A percentile compares a stretch with the other conserved stretches of the same genome.
Conservation (phyloP, 2,329 filamentous ascomycete species). For the Lizonia empirigonia region DNA sequence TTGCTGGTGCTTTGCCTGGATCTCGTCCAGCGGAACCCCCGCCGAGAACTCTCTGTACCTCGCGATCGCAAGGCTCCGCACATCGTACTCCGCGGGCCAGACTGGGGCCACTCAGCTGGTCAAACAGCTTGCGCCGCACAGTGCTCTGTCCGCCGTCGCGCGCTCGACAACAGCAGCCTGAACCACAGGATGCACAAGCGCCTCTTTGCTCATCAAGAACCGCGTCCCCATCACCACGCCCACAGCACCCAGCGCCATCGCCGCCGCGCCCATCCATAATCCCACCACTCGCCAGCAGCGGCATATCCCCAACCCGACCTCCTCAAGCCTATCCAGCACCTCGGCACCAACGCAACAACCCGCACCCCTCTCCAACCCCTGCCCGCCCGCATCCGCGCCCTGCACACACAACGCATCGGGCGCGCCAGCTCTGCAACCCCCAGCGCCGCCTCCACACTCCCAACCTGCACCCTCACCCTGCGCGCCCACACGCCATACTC, state of each 20-base stretch:
- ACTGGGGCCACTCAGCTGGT: slow-evolving; percentile 61
- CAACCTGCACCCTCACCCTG: slow-evolving; percentile 65
- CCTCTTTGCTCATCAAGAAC: slow-evolving; percentile 62
- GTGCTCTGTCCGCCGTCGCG: slow-evolving; percentile 58
- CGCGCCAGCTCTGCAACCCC: slow-evolving; percentile 56
- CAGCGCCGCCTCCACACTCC: slow-evolving; percentile 62
- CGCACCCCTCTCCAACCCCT: slow-evolving; percentile 62
- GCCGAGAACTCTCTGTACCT: slow-evolving; percentile 52
- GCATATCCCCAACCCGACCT: slow-evolving; percentile 29
- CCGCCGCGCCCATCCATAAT: slow-evolving; percentile 65
- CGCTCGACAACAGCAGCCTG: slow-evolving; percentile 53
- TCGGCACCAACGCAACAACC: slow-evolving; percentile 67
- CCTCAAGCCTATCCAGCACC: slow-evolving; percentile 55
- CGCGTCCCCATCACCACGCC: slow-evolving; percentile 69
- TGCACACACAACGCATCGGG: slow-evolving; percentile 68
- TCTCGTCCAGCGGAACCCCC: slow-evolving; percentile 51
- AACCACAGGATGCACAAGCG: slow-evolving; percentile 53
- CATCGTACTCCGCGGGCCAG: slow-evolving; percentile 66
- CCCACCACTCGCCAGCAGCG: slow-evolving; percentile 63
- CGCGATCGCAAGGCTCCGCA: slow-evolving; percentile 60
- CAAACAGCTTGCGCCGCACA: slow-evolving; percentile 57
- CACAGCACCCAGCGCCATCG: slow-evolving; percentile 58
- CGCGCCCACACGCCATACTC: slow-evolving; percentile 49
- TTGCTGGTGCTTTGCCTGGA: slow-evolving; percentile 51
- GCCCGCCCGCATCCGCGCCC: slow-evolving; percentile 68